These are phyloP conservation scores for Zygosaccharomyces kombuchaensis DNA, from an alignment of 805 yeast genomes.

Conservation along the genomic window DNA sequence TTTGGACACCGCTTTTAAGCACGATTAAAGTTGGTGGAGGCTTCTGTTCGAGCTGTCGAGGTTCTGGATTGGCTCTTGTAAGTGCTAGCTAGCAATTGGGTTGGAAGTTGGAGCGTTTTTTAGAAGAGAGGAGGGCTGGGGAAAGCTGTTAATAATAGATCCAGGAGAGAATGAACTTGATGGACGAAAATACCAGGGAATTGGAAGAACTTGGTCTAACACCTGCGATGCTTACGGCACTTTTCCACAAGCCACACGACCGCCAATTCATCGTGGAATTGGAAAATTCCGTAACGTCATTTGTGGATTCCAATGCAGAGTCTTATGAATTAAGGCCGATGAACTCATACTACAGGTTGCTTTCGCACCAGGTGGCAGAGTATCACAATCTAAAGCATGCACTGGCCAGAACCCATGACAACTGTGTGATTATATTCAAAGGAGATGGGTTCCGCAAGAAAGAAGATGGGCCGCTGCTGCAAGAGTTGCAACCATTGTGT, in stretches of 20 bases:
- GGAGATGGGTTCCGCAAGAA: constrained; percentile 24
- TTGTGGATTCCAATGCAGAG: constrained; percentile 40
- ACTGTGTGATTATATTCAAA: constrained; percentile 43
- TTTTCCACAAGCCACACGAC: constrained; percentile 42
- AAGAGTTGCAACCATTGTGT: constrained; percentile 17
- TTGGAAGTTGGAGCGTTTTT: background rate
- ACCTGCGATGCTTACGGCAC: constrained; percentile 38
- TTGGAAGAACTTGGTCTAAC: constrained; percentile 19
- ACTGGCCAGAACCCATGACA: constrained; percentile 45
- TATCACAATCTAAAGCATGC: constrained; percentile 60
- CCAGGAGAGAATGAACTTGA: background rate
- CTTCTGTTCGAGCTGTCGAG: background rate
- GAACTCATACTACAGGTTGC: constrained; percentile 64
- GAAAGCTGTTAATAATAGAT: background rate
- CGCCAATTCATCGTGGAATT: constrained; percentile 46
- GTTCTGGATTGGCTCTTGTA: background rate
- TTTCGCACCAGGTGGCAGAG: constrained; percentile 67
- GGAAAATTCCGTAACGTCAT: constrained; percentile 45
- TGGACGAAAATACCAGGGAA: background rate
- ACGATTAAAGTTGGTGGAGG: background rate
- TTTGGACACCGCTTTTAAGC: background rate
- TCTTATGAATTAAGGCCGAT: constrained; percentile 46
- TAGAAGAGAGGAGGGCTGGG: background rate
- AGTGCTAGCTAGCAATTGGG: background rate
- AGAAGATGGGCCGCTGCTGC: constrained; percentile 17